phyloP scores from a whole-genome alignment of 2,329 filamentous ascomycete genomes.

The Cordyceps tenuipes region DNA sequence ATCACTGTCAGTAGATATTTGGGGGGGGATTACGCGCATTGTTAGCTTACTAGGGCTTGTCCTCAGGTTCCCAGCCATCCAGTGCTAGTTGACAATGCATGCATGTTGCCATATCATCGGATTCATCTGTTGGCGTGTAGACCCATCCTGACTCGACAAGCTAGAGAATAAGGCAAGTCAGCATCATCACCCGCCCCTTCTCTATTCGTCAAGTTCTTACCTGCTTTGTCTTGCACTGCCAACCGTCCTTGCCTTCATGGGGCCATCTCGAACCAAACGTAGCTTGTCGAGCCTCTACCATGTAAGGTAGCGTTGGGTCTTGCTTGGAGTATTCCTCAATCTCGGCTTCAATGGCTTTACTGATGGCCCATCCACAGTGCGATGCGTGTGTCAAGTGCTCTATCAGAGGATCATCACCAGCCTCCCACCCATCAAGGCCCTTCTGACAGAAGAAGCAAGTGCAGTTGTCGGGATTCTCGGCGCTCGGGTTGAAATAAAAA shows the following conservation, averaged over 20 bases:
- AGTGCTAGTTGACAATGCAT: constrained; percentile 83
- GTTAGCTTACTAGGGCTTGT: constrained; percentile 67
- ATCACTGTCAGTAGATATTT: constrained; percentile 18
- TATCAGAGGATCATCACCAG: constrained; percentile 69
- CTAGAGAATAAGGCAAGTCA: constrained; percentile 32
- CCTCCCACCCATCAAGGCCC: constrained; percentile 85
- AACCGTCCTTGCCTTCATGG: constrained; percentile 78
- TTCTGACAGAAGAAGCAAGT: constrained; percentile 81
- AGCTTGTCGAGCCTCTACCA: constrained; percentile 68
- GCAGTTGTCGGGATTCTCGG: constrained; percentile 74
- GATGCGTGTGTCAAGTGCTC: constrained; percentile 82
- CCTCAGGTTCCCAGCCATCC: constrained; percentile 89
- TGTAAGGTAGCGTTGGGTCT: constrained; percentile 63
- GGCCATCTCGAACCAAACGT: constrained; percentile 87
- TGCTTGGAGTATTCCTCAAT: constrained; percentile 56
- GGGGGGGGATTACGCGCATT: constrained; percentile 11
- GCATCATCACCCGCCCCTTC: not conserved
- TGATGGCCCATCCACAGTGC: constrained; percentile 81
- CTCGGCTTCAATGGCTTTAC: constrained; percentile 52
- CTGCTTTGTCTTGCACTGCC: constrained; percentile 85
- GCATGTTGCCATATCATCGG: constrained; percentile 84
- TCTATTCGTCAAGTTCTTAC: constrained; percentile 32
- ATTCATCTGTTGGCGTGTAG: constrained; percentile 76
- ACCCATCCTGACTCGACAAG: constrained; percentile 91
- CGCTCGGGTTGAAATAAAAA: constrained; percentile 77